Conservation (phyloP, 176 grass and related monocot genomes). For the Avena atlantica region DNA sequence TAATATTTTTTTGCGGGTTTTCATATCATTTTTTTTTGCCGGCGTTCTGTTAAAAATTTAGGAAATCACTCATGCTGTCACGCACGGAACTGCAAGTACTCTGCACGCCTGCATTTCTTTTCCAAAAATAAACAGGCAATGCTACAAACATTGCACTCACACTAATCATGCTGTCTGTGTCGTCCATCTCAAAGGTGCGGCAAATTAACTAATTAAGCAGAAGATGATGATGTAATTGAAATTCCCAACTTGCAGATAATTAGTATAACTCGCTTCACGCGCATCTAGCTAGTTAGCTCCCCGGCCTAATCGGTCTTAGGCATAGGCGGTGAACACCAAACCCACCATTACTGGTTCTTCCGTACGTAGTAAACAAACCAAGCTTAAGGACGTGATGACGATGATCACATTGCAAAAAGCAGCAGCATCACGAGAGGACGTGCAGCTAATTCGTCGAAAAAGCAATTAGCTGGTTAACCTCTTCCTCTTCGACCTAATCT, state of each 20-base stretch:
- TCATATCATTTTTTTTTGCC: too few species aligned
- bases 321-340: conserved; percentile 26
- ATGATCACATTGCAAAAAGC: conserved; percentile 32
- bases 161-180: conserved; percentile 19
- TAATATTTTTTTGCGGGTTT: too few species aligned
- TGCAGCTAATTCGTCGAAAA: not conserved
- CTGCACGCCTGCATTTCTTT: not conserved
- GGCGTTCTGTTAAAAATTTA: not conserved
- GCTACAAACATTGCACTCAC: not conserved
- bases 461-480: conserved; percentile 21
- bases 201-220: not conserved
- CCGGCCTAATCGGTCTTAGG: not conserved
- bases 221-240: not conserved
- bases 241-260: conserved; percentile 9
- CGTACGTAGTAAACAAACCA: not conserved
- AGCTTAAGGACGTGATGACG: not conserved
- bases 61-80: not conserved
- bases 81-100: not conserved
- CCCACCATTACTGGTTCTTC: conserved; percentile 18
- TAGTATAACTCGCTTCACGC: not conserved
- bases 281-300: too few species aligned
- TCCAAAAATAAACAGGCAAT: not conserved
- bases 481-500: conserved; percentile 33
- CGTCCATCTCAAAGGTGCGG: not conserved
- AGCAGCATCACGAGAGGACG: not conserved